A percentile compares a stretch with the other conserved stretches of the same genome.
Conservation (phyloP, 768 basidiomycete genomes). For the Tylopilus sp. region DNA sequence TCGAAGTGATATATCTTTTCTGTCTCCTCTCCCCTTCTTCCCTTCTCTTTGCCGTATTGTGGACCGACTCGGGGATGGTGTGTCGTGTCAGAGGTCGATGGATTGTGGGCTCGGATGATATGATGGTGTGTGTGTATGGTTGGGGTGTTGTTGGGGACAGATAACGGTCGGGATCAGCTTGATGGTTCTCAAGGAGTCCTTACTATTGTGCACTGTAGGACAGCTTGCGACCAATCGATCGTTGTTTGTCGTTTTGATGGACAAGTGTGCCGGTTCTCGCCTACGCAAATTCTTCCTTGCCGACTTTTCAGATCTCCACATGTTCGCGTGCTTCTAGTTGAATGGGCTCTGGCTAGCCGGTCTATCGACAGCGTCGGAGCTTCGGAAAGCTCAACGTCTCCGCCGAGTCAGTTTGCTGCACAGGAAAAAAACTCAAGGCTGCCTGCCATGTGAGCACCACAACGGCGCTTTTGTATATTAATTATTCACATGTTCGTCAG, state of each 20-base stretch:
- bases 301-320: too few relatives aligned
- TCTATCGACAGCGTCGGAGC: too few relatives aligned
- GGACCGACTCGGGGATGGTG: slow-evolving; percentile 18
- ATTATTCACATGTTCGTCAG: too few relatives aligned
- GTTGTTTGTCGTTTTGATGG: neutral
- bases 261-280: neutral
- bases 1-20: slow-evolving; percentile 17
- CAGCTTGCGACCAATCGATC: slow-evolving; percentile 9
- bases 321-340: too few relatives aligned
- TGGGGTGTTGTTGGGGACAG: slow-evolving; percentile 7
- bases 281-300: too few relatives aligned
- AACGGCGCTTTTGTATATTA: too few relatives aligned
- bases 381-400: too few relatives aligned
- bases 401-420: too few relatives aligned
- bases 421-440: too few relatives aligned
- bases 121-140: slow-evolving; percentile 3
- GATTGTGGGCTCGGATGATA: slow-evolving; percentile 15
- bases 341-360: too few relatives aligned
- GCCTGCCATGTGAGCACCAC: too few relatives aligned
- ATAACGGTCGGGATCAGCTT: slow-evolving; percentile 5
- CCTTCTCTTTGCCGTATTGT: slow-evolving; percentile 9
- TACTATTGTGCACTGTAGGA: slow-evolving; percentile 7
- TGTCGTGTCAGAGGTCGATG: slow-evolving; percentile 10
- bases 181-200: slow-evolving; percentile 3
- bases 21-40: neutral